These are phyloP conservation scores for Physcomitrium patens DNA, from an alignment of 225 moss, liverwort and hornwort species.

Conservation along the genomic window DNA sequence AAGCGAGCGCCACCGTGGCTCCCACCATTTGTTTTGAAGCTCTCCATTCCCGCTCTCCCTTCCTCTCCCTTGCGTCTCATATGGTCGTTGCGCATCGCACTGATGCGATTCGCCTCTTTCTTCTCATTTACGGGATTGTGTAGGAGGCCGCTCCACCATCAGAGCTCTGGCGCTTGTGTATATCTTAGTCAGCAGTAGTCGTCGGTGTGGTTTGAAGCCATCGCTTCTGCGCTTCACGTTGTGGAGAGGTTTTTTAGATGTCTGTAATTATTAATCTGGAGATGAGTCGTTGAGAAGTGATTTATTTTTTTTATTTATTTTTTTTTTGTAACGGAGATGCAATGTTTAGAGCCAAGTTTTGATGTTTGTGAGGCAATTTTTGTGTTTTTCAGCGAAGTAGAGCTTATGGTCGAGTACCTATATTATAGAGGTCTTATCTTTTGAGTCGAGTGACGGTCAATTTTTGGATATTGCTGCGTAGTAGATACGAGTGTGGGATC, in stretches of 20 bases:
- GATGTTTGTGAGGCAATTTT: background rate
- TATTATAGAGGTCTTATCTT: background rate
- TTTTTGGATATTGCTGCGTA: background rate
- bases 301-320: no score
- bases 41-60: slow-evolving; percentile 24
- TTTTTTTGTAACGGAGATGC: slow-evolving; percentile 13
- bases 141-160: no score
- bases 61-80: background rate
- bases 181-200: background rate
- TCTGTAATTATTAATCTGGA: background rate
- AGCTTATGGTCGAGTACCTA: background rate
- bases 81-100: background rate
- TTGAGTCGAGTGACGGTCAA: background rate
- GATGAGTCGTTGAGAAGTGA: background rate
- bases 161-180: background rate
- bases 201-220: no score
- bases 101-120: background rate
- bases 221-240: background rate
- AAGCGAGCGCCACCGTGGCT: slow-evolving; percentile 31
- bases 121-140: no score
- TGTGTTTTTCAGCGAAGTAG: background rate
- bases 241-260: background rate
- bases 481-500: background rate
- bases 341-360: background rate
- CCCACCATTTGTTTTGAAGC: slow-evolving; percentile 39